Base-by-base conservation (phyloP, 2,329 filamentous ascomycete species). In the Trichoderma sp. region DNA sequence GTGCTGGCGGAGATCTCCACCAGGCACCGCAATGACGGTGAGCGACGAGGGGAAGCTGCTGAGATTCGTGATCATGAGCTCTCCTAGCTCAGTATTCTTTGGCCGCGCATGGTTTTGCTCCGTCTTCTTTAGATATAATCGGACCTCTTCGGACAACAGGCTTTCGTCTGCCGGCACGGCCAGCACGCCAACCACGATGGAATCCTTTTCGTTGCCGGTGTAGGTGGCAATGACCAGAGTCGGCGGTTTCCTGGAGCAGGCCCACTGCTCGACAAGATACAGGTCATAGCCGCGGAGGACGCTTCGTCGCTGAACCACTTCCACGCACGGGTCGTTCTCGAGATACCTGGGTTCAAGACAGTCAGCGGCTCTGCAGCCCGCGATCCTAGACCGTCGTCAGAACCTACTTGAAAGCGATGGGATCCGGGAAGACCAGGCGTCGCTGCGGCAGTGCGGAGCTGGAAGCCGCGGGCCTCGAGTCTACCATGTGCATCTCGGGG, bases 221-320 rank as follows among this genome's bases (percentile, higher is more conserved):
- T 95, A 97, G 3, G 94, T 97, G 50, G 91, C 92, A 71, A 98
- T 96, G 59, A 97, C 87, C 71, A 97, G 92, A 17, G 94, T 97
- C 1, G 94, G 94, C 70, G 96, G 93, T 67, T 89, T 86, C 63
- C 95, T 89, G 13, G 94, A 97, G 79, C 94, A 97, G 6, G 93
- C 93, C 95, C 95, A 99, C 83, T 99, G 95, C 78, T 98, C 95
- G 71, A 98, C 93, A 17, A 98, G 81, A 78, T 98, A 98, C 70
- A 94, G 84, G 78, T 98, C 94, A 79, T 97, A 98, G 71, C 94
- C 94, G 69, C 87, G 82, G 6, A 99, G 84, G 59, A 86, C 82
- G 59, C 86, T 84, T 66, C 88, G 87, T 64, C 90, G 89, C 72
- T 94, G 88, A 71, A 97, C 83, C 8, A 97, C 88, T 3, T 84